Evolutionary conservation across 371 early-diverging fungal species (phyloP).

Genomic region (Mortierella sp.): DNA sequence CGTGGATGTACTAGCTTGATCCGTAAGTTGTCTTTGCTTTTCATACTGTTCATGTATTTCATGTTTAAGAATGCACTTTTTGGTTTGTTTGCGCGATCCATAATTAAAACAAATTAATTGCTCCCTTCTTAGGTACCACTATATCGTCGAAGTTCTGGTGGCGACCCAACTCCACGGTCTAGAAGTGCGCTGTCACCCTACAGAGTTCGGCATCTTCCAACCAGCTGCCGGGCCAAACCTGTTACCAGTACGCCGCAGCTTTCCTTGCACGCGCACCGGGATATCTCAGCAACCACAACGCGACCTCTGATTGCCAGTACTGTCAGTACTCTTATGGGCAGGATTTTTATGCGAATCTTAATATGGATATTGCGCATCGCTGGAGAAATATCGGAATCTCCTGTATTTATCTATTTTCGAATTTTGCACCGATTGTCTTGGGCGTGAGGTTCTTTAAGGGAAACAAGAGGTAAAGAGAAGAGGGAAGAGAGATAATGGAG

Average conservation of each 20-base stretch:
- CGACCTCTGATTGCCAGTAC: slow-evolving; percentile 72
- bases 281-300: slow-evolving; percentile 65
- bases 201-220: slow-evolving; percentile 64
- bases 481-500: too few relatives aligned
- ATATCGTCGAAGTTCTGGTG: slow-evolving; percentile 82
- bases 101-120: background rate
- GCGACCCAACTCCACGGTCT: slow-evolving; percentile 76
- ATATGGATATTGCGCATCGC: slow-evolving; percentile 74
- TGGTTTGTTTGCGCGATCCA: background rate
- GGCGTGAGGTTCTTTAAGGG: slow-evolving; percentile 56
- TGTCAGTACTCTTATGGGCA: slow-evolving; percentile 75
- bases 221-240: slow-evolving; percentile 74
- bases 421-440: slow-evolving; percentile 63
- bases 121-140: slow-evolving; percentile 61
- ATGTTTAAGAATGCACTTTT: too few relatives aligned
- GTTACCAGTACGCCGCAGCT: slow-evolving; percentile 70
- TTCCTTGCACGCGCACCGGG: slow-evolving; percentile 70
- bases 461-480: slow-evolving; percentile 25
- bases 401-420: slow-evolving; percentile 69
- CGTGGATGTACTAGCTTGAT: slow-evolving; percentile 85
- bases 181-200: slow-evolving; percentile 63
- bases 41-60: background rate
- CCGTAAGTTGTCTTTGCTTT: slow-evolving; percentile 44
- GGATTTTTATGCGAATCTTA: slow-evolving; percentile 67
- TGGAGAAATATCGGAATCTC: slow-evolving; percentile 84